Evolutionary conservation across 805 yeast genomes (phyloP).

Genomic region (Millerago galiae): DNA sequence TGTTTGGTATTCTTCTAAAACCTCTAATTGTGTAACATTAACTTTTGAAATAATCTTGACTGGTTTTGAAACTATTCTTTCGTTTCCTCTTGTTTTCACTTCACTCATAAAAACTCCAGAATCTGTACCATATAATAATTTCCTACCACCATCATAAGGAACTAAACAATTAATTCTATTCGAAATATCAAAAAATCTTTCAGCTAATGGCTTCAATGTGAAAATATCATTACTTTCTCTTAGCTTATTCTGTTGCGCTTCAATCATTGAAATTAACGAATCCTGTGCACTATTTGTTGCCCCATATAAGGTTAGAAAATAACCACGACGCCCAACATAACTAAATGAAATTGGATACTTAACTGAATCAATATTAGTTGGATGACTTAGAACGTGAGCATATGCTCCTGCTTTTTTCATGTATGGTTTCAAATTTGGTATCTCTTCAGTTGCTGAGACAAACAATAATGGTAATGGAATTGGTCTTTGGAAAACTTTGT

Average conservation of each 20-base stretch:
- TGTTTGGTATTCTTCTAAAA: slow-evolving; percentile 84
- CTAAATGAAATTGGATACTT: slow-evolving; percentile 42
- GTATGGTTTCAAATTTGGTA: slow-evolving; percentile 49
- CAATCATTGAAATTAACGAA: slow-evolving; percentile 73
- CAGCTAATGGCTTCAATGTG: slow-evolving; percentile 67
- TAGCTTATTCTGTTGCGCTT: slow-evolving; percentile 69
- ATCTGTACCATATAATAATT: slow-evolving; percentile 85
- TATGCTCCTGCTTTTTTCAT: slow-evolving; percentile 30
- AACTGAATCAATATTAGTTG: slow-evolving; percentile 19
- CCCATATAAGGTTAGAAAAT: slow-evolving; percentile 37
- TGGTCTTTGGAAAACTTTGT: slow-evolving; percentile 85
- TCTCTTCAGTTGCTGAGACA: slow-evolving; percentile 72
- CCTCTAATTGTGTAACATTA: slow-evolving; percentile 84
- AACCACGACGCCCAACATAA: slow-evolving; percentile 43
- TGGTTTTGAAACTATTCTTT: slow-evolving; percentile 62
- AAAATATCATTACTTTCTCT: slow-evolving; percentile 72
- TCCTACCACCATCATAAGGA: slow-evolving; percentile 92
- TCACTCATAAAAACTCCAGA: slow-evolving; percentile 84
- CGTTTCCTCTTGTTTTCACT: slow-evolving; percentile 39
- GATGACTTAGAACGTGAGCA: slow-evolving; percentile 21
- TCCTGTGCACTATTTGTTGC: slow-evolving; percentile 54
- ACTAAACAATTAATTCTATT: slow-evolving; percentile 86
- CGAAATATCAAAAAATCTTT: slow-evolving; percentile 64
- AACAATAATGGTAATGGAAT: slow-evolving; percentile 73
- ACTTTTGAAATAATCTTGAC: slow-evolving; percentile 65